phyloP scores from a whole-genome alignment of 2,329 filamentous ascomycete genomes.

The Aspergillus floridensis region DNA sequence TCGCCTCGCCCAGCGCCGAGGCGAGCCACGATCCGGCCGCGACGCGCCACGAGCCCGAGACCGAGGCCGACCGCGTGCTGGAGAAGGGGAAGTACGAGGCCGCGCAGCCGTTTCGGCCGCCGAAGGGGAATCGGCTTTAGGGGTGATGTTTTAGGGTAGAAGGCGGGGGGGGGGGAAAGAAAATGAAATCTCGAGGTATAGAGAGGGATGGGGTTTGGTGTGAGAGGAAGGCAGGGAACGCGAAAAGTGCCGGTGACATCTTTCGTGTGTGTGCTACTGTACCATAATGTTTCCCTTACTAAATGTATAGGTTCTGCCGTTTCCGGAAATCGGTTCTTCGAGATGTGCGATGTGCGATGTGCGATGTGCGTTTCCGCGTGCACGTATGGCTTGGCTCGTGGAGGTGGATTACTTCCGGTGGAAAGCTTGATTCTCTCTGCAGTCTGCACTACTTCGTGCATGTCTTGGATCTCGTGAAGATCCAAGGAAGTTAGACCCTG shows the following conservation, averaged over 20 bases:
- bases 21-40: conserved; percentile 77
- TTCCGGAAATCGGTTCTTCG: background rate
- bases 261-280: background rate
- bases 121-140: conserved; percentile 81
- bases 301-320: background rate
- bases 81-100: conserved; percentile 94
- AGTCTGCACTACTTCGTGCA: background rate
- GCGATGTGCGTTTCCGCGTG: background rate
- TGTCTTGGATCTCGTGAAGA: background rate
- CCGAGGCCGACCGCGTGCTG: conserved; percentile 61
- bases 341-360: no score
- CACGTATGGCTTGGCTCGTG: background rate
- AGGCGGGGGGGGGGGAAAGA: no score
- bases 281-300: background rate
- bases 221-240: background rate
- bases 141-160: background rate
- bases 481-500: background rate
- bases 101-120: conserved; percentile 68
- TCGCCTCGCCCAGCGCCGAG: conserved; percentile 69
- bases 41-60: conserved; percentile 74
- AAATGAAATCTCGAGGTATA: no score
- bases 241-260: background rate
- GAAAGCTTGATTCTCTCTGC: background rate
- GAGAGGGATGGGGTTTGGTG: background rate
- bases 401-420: background rate